Base-by-base conservation (phyloP, 345 rosid species). In the Jatropha curcas region DNA sequence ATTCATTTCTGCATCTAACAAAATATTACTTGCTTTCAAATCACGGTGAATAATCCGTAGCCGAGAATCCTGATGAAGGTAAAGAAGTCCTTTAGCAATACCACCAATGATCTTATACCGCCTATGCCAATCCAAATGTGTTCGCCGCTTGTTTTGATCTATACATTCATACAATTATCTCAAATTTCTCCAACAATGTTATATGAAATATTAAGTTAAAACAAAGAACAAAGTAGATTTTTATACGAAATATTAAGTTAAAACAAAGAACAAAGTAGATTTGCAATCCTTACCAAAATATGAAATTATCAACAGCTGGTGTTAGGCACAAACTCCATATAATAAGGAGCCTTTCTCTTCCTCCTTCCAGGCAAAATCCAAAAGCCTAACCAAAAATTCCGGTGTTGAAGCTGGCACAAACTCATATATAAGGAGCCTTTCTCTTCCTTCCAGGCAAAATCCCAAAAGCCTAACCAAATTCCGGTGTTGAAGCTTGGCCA, bases 21-120 rank as follows among this genome's bases (percentile, higher is more conserved):
- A 35, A 34, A 68, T 53, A 5, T 87, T 87, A 13, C 86, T 73
- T 0, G 87, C 84, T 67, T 87, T 87, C 1, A 87, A 63, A 28
- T 88, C 88, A 4, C 85, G 76, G n/a, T 84, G 91, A 17, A 84
- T 81, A 7, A 88, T 81, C 17, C 81, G 57, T 2, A 81, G 72
- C 4, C 80, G 64, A 31, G 84, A 88, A 24, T 85, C 85, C 52
- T 85, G 82, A 0, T 88, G 89, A 55, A 87, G 79, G 68, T 85
- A 87, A 2, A 85, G 74, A 59, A 87, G 67, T 1, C 91, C 88
- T 45, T 80, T 61, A 17, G 86, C 84, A 24, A 84, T 77, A 25
- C 86, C 91, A 22, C 45, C 61, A 0, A 85, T 74, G 16, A 85
- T 84, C 45, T 79, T 75, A 67, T 79, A 57, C 12, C 82, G 83